Base-by-base conservation (phyloP, 371 early-diverging fungal genomes). In the Mortierella sp. region DNA sequence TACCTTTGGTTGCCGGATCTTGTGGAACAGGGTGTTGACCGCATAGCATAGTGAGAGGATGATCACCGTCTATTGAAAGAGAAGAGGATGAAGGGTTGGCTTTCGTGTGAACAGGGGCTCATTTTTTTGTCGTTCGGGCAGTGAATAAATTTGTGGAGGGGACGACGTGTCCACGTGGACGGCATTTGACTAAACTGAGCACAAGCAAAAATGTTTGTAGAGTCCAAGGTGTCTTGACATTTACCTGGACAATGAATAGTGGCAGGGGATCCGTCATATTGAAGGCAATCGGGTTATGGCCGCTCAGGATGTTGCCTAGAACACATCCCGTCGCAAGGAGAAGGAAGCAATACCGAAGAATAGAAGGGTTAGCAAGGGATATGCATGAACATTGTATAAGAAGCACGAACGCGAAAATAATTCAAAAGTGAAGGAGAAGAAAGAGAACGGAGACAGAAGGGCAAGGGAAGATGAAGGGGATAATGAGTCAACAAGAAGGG, bases 201-300 rank as follows among this genome's bases (percentile, higher is more conserved):
- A 31, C 11, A 8, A 26, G 1, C 9, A 28, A 59, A 5, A 59
- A 4, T 50, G 2, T 50, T 6, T 46, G 8, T 46, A 46, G 13
- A 1, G 13, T 16, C 50, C 24, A 57, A 9, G 10, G 28, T 10
- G 11, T 6, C 26, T 13, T n/a, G n/a, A 28, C 6, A 2, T 24
- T 77, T 87, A 92, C 93, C 79, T 93, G 95, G 64, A 95, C 89
- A 26, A 95, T 91, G 82, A 95, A 94, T n/a, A 95, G 83, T 3
- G 89, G 81, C 72, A 94, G 75, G 11, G 95, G 94, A 78, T 93
- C 87, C 3, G 74, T 50, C 2, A 90, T 31, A 77, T 90, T 91
- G 71, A 88, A 90, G 11, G 48, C 72, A 5, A 91, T 79, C 24
- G 95, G 95, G 69, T 93, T 92, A 44, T 86, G 34, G 14, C 95